A percentile compares a stretch with the other conserved stretches of the same genome.
phyloP scores from a whole-genome alignment of 164 flowering plant species.

The Malania oleifera region DNA sequence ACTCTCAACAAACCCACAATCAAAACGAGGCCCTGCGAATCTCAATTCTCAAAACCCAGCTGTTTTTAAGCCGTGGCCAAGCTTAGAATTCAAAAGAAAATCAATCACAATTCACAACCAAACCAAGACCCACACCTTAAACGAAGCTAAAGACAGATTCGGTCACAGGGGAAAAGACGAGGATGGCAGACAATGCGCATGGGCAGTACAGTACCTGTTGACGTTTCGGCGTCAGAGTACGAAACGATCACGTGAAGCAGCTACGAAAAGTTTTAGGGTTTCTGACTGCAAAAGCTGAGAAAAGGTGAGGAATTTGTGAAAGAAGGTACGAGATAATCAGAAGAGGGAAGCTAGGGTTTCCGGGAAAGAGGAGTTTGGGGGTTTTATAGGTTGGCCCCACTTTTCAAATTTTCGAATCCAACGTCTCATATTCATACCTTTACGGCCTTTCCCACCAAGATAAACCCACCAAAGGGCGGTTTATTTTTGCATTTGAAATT shows the following conservation, averaged over 20 bases:
- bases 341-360: not conserved
- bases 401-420: not conserved
- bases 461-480: too few species aligned
- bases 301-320: too few species aligned
- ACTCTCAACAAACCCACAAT: too few species aligned
- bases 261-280: not conserved
- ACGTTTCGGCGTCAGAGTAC: not conserved
- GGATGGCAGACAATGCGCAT: not conserved
- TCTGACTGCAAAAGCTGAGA: too few species aligned
- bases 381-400: too few species aligned
- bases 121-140: not conserved
- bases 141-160: not conserved
- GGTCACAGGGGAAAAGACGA: not conserved
- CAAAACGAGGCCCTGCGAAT: too few species aligned
- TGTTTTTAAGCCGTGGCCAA: too few species aligned
- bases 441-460: conserved; percentile 1
- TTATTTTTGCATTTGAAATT: too few species aligned
- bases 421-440: not conserved
- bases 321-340: too few species aligned
- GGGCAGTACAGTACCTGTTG: not conserved
- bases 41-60: too few species aligned
- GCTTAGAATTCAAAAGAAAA: too few species aligned
- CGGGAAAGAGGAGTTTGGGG: not conserved
- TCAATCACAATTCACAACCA: too few species aligned
- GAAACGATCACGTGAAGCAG: not conserved